These are phyloP conservation scores for Melaleuca alternifolia DNA, from an alignment of 345 rosid genomes.

Conservation along the genomic window DNA sequence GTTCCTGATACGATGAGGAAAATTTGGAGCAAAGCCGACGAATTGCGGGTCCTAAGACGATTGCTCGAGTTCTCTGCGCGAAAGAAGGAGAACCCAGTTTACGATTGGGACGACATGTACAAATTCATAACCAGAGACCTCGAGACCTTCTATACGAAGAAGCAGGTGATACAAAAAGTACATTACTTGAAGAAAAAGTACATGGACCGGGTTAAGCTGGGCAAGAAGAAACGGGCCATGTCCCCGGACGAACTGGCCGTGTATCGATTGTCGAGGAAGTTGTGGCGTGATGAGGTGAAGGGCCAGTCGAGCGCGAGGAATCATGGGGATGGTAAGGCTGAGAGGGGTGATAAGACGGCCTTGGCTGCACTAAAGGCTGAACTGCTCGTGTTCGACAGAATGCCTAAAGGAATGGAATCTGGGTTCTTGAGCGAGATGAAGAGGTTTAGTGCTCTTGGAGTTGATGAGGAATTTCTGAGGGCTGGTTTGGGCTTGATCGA, in stretches of 20 bases:
- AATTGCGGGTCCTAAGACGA: not conserved
- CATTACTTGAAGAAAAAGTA: not conserved
- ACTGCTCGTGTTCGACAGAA: not conserved
- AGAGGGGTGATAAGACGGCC: not conserved
- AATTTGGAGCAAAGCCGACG: not conserved
- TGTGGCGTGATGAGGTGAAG: not conserved
- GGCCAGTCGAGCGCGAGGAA: not conserved
- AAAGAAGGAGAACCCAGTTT: not conserved
- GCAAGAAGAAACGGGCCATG: not conserved
- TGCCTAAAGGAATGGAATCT: not conserved
- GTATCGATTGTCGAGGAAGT: not conserved
- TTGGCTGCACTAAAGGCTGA: not conserved
- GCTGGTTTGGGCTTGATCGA: not conserved
- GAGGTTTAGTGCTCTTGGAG: not conserved
- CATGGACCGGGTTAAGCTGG: not conserved
- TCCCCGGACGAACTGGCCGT: conserved; percentile 1
- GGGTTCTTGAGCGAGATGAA: not conserved
- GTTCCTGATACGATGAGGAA: not conserved
- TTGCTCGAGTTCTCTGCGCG: not conserved
- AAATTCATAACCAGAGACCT: not conserved
- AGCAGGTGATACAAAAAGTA: not conserved
- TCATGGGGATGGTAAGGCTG: not conserved
- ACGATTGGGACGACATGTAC: not conserved
- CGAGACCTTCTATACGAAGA: not conserved
- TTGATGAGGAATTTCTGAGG: not conserved